Evolutionary conservation across 345 rosid genomes (phyloP).

Genomic region (Bruguiera parviflora): DNA sequence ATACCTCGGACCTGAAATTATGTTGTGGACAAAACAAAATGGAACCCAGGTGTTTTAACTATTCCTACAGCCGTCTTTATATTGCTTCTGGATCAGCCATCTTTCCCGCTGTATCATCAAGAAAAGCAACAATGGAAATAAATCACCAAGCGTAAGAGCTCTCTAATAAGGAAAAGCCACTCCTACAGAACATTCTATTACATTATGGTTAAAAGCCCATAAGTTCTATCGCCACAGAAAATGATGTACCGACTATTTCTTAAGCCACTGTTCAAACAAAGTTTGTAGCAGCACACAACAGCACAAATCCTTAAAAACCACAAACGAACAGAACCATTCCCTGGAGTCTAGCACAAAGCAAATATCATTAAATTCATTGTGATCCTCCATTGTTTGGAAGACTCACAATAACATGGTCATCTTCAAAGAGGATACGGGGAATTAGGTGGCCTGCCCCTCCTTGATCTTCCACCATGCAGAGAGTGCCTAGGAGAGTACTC

Average conservation of each 20-base stretch:
- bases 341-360: neutral
- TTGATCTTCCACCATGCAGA: slow-evolving; percentile 67
- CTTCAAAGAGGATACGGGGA: slow-evolving; percentile 51
- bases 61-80: no score
- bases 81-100: no score
- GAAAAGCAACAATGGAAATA: no score
- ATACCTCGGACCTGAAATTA: no score
- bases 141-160: no score
- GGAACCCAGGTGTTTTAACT: no score
- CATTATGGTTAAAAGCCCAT: neutral
- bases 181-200: no score
- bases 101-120: no score
- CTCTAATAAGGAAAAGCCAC: no score
- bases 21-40: no score
- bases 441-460: slow-evolving; percentile 60
- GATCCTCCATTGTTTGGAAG: neutral
- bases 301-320: neutral
- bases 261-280: neutral
- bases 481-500: slow-evolving; percentile 70
- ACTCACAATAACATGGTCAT: neutral
- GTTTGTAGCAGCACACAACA: neutral
- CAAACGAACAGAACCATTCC: neutral
- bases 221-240: no score
- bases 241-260: no score
- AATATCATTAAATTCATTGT: neutral